Evolutionary conservation across 2,329 filamentous ascomycete genomes (phyloP).

Genomic region (Trichoderma hamatum): DNA sequence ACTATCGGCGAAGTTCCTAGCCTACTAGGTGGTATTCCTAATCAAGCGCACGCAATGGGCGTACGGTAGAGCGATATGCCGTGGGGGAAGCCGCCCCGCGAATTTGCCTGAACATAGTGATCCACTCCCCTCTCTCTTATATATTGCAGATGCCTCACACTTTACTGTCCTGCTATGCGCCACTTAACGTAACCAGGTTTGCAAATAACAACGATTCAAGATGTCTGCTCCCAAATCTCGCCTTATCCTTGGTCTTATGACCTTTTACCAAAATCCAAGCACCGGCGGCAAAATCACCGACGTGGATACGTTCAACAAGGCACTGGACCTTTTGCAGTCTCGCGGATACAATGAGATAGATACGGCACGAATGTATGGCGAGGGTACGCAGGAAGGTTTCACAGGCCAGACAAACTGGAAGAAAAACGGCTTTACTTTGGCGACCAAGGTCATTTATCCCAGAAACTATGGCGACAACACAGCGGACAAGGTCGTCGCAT

Average conservation of each 20-base stretch:
- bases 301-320: slow-evolving; percentile 66
- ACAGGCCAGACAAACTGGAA: slow-evolving; percentile 77
- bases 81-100: background rate
- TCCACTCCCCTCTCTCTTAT: background rate
- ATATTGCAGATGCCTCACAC: slow-evolving; percentile 3
- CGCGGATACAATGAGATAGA: slow-evolving; percentile 84
- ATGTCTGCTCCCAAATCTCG: slow-evolving; percentile 62
- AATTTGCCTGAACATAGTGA: background rate
- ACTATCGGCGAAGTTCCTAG: background rate
- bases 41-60: background rate
- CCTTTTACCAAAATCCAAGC: slow-evolving; percentile 68
- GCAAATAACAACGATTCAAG: slow-evolving; percentile 24
- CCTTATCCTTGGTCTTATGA: slow-evolving; percentile 85
- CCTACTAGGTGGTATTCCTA: background rate
- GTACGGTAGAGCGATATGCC: background rate
- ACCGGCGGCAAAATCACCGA: slow-evolving; percentile 72
- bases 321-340: slow-evolving; percentile 75
- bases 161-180: background rate
- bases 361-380: slow-evolving; percentile 76
- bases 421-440: slow-evolving; percentile 73
- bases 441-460: slow-evolving; percentile 76
- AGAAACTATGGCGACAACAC: slow-evolving; percentile 60
- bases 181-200: background rate
- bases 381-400: slow-evolving; percentile 75
- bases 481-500: slow-evolving; percentile 63